A percentile compares a stretch with the other conserved stretches of the same genome.
phyloP scores from a whole-genome alignment of 441 rosid genomes.

The Mallotus repandus region DNA sequence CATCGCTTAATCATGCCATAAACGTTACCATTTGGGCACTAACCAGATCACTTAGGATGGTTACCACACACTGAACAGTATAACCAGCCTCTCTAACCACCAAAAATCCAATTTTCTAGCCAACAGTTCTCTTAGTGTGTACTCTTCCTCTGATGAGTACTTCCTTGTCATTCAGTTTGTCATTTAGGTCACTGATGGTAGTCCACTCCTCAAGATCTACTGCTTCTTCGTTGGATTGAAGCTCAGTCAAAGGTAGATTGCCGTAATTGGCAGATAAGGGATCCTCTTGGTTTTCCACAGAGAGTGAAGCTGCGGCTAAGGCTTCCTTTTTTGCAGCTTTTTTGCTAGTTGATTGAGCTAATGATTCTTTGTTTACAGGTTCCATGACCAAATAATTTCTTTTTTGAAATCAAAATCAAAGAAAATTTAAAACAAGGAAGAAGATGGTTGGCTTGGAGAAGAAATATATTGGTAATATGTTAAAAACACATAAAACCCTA shows the following conservation, averaged over 20 bases:
- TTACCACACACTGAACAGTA: slow-evolving; percentile 76
- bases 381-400: no score
- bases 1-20: slow-evolving; percentile 49
- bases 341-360: no score
- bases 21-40: slow-evolving; percentile 67
- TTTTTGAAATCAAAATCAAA: no score
- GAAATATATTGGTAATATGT: no score
- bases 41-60: slow-evolving; percentile 43
- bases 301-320: no score
- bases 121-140: slow-evolving; percentile 50
- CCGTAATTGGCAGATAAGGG: slow-evolving; percentile 57
- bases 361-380: no score
- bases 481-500: no score
- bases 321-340: no score
- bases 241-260: slow-evolving; percentile 51
- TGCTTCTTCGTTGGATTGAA: slow-evolving; percentile 53
- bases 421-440: no score
- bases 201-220: slow-evolving; percentile 47
- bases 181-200: slow-evolving; percentile 41
- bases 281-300: no score
- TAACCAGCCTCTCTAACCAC: slow-evolving; percentile 62
- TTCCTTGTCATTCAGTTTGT: slow-evolving; percentile 37
- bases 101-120: slow-evolving; percentile 61
- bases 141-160: slow-evolving; percentile 70
- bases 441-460: no score